Base-by-base conservation (phyloP, 2,329 filamentous ascomycete species). In the Didymella pinodella region DNA sequence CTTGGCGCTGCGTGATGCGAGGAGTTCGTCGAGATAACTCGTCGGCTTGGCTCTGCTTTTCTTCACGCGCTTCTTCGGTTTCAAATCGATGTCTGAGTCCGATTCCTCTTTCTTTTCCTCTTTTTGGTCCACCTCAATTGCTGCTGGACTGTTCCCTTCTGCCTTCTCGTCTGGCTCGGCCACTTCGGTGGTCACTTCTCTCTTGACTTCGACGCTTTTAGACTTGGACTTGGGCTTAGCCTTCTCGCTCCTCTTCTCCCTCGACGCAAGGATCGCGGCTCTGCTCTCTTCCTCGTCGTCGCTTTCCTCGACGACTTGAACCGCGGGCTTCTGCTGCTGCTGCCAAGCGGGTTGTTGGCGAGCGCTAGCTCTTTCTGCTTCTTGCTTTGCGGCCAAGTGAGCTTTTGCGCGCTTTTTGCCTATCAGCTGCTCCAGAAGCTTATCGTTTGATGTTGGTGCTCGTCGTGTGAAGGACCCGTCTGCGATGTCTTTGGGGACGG, bases 1-100 rank as follows among this genome's bases (percentile, higher is more conserved):
- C 75, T 85, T 86, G 63, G 80, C 83, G 7, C 80, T 79, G 34
- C 80, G 79, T 56, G 81, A 75, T 3, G 75, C 75, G 1, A 83
- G 71, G 16, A 87, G 70, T 63, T 86, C 83, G 69, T 87, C 85
- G 25, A 87, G 74, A 65, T 83, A 86, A 60, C 79, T 85, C 1
- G 76, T 76, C 48, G 79, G 78, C 63, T 79, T 82, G 28, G 64
- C 38, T 57, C 63, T 72, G 18, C 48, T 55, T 62, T 65, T 66
- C 48, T 64, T 65, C 20, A 57, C 54, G 5, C 61, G 59, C 43
- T 61, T 57, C 16, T 68, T 63, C 3, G 16, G 44, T 18, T 46
- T 65, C 29, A 32, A 46, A 25, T 59, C 51, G 18, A 62, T 50
- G 22, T 65, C 54, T 48, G 63, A 46, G 51, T 53, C 38, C 1